Evolutionary conservation across 2,329 filamentous ascomycete genomes (phyloP), one percentile per base, ranked within the genome.

Genomic region (Amphichorda felina): DNA sequence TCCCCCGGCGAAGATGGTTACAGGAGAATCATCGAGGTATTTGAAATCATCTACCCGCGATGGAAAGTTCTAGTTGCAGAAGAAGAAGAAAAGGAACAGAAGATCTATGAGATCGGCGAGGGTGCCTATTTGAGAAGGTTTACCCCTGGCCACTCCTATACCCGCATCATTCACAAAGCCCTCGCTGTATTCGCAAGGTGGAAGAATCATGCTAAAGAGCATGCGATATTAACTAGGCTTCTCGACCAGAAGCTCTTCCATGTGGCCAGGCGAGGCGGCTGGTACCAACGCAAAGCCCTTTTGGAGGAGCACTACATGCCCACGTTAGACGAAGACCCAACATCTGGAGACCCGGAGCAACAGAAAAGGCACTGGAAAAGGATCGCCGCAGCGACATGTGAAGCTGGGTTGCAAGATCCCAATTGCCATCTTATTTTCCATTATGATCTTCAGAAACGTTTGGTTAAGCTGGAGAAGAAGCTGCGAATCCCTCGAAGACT

Each of bases 291-390:
- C 15, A 94, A 93, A 57, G 91, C 89, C 1, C 63, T 98, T 1
- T 58, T 98, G 2, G 91, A 98, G 60, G 91, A 98, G 54, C 87
- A 93, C 51, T 96, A 98, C 55, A 88, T 96, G 83, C 70, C 77
- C 49, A 64, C 69, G 4, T 51, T 82, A 5, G 67, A 64, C 21
- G 61, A 70, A 0, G 55, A 55, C 2, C 55, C 57, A 0, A 45
- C 46, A 2, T 57, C 54, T 5, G 39, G 49, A 4, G 54, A 65
- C 24, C 30, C 49, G 4, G 68, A 69, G 19, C 50, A 60, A 35
- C 81, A 82, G 50, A 91, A 84, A 59, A 89, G 80, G 47, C 70
- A 83, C 44, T 98, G 88, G 88, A 86, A 79, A 51, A 68, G 72
- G 8, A 68, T 78, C 15, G 85, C 91, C 0, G 64, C 84, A 4